Conservation (phyloP, 495 filamentous ascomycete species). For the Neurospora sp. region DNA sequence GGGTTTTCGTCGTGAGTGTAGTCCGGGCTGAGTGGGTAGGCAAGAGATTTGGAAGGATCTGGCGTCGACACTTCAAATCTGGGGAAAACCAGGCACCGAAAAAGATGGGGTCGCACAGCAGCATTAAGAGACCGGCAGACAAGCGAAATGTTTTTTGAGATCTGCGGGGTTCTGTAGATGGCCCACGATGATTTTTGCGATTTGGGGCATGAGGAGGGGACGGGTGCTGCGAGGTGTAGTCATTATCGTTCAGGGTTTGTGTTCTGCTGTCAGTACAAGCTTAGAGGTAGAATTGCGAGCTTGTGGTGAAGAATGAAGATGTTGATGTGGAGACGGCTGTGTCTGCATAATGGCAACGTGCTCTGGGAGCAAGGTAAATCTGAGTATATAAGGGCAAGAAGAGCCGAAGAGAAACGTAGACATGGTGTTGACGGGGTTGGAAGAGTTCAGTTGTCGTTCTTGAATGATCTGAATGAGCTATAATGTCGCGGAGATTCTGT, state of each 20-base stretch:
- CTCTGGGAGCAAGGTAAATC: background rate
- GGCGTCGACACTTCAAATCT: background rate
- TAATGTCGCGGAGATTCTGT: no score
- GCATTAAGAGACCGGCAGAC: background rate
- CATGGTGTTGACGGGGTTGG: no score
- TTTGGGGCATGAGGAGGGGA: background rate
- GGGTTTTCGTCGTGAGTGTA: background rate
- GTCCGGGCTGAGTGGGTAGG: background rate
- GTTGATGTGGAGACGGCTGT: background rate
- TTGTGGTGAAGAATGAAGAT: background rate
- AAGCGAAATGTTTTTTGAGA: background rate
- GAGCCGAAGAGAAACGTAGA: background rate
- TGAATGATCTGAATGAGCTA: no score
- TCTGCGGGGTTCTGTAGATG: background rate
- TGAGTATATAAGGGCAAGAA: background rate
- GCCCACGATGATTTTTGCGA: background rate
- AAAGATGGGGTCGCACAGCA: background rate
- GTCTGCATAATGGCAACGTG: background rate
- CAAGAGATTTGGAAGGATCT: background rate
- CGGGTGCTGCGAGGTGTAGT: background rate
- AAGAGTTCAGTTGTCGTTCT: no score
- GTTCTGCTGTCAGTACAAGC: background rate
- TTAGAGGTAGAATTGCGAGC: background rate
- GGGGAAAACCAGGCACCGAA: background rate
- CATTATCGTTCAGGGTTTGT: background rate